Percentiles rank a stretch among this genome's conserved stretches.
Evolutionary conservation across 495 filamentous ascomycete genomes (phyloP).

Genomic region (Acidomyces sp.): DNA sequence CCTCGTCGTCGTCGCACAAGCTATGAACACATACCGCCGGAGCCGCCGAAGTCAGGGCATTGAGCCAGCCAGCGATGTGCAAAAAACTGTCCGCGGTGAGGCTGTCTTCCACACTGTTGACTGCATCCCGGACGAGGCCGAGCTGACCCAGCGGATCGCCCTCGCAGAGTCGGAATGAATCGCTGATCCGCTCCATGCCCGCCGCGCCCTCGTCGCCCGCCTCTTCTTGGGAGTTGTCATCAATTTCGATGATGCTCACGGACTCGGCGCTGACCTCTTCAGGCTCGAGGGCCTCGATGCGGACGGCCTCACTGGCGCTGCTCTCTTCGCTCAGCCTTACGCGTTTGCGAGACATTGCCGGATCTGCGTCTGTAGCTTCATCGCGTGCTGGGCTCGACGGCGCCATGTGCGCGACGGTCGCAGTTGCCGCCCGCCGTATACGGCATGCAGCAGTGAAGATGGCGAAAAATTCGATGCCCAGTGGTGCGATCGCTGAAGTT

Average conservation of each 20-base stretch:
- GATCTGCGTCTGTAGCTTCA: slow-evolving; percentile 10
- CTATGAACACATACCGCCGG: too few relatives aligned
- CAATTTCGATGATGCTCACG: slow-evolving; percentile 16
- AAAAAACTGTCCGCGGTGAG: too few relatives aligned
- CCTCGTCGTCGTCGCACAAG: slow-evolving; percentile 1
- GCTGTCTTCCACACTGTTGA: too few relatives aligned
- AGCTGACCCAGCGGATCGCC: background rate
- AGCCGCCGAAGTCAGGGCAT: too few relatives aligned
- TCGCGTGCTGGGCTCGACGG: slow-evolving; percentile 11
- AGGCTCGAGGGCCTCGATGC: slow-evolving; percentile 19
- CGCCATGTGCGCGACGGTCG: slow-evolving; percentile 15
- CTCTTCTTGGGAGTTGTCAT: too few relatives aligned
- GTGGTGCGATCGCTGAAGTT: too few relatives aligned
- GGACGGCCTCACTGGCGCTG: slow-evolving; percentile 17
- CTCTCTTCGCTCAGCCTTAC: slow-evolving; percentile 15
- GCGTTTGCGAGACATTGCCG: slow-evolving; percentile 13
- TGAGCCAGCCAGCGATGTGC: too few relatives aligned
- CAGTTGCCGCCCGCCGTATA: too few relatives aligned
- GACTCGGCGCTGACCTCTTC: slow-evolving; percentile 20
- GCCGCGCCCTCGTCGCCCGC: slow-evolving; percentile 6
- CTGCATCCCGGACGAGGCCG: background rate
- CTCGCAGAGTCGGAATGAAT: slow-evolving; percentile 3
- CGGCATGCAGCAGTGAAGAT: too few relatives aligned
- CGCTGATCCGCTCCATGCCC: slow-evolving; percentile 1
- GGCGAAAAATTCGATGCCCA: too few relatives aligned